These are phyloP conservation scores for Cucumis hystrix DNA, from an alignment of 306 rosid species.

Conservation along the genomic window DNA sequence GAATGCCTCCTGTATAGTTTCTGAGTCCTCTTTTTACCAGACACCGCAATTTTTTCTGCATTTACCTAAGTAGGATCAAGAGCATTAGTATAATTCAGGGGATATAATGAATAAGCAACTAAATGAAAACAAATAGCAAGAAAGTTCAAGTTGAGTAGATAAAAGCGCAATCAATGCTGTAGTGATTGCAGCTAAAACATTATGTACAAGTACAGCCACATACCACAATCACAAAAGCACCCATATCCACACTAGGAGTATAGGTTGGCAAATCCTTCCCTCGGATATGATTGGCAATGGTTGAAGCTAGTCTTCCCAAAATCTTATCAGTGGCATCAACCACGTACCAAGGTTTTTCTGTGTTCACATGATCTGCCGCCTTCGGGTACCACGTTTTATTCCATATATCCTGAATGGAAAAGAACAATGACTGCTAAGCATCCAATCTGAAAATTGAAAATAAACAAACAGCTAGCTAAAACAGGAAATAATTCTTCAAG, in stretches of 20 bases:
- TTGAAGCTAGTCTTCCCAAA: constrained; percentile 89
- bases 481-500: background rate
- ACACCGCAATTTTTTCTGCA: constrained; percentile 92
- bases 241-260: constrained; percentile 98
- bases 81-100: background rate
- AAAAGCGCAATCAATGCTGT: background rate
- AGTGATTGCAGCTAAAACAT: background rate
- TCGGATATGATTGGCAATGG: constrained; percentile 70
- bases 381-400: constrained; percentile 90
- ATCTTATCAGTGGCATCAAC: constrained; percentile 87
- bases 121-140: background rate
- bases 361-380: constrained; percentile 85
- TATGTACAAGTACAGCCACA: constrained; percentile 13
- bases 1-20: constrained; percentile 96
- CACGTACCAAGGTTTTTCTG: constrained; percentile 75
- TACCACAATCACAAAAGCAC: constrained; percentile 95
- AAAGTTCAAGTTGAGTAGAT: background rate
- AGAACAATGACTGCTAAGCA: background rate
- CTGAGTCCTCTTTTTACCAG: constrained; percentile 86
- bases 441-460: background rate
- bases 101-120: background rate
- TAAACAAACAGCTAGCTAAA: background rate
- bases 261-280: constrained; percentile 72
- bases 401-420: constrained; percentile 69
- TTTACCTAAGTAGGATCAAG: constrained; percentile 45